Base-by-base conservation (phyloP, 2,329 filamentous ascomycete genomes). In the Chaetomiaceae sp. region DNA sequence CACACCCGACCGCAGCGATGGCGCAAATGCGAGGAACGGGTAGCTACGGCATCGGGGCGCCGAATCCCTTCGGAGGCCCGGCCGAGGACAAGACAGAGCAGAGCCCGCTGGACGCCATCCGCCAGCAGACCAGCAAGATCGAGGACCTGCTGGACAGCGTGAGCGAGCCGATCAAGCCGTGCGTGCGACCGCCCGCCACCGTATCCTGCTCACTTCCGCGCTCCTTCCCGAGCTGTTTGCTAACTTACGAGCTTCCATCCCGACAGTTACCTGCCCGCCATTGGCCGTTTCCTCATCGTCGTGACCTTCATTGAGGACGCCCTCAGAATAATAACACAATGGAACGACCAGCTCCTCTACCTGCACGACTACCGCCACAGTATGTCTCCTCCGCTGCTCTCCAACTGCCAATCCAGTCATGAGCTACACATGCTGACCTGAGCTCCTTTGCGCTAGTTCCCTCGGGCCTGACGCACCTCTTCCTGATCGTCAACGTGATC, bases 241-340 rank as follows among this genome's bases (percentile, higher is more conserved):
- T 63, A 45, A 62, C 64, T 33, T 39, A 10, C 7, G 32, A 10
- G 14, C 4, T 9, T 14, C 15, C 20, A 36, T 8, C 12, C 53
- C 51, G 49, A 61, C 64, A 95, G 90, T 54, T 94, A 95, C 65
- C 78, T 98, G 36, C 93, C 93, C 49, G 88, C 88, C 56, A 91
- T 98, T 72, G 93, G 93, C 57, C 88, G 93, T 57, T 97, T 97
- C 69, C 71, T 98, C 58, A 98, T 98, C 59, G 93, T 98, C 47
- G 93, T 97, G 44, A 98, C 93, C 52, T 98, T 98, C 72, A 76
- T 98, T 59, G 93, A 98, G 70, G 93, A 98, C 73, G 88, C 90
- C 40, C 74, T 98, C 53, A 82, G 93, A 65, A 98, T 98, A 69
- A 75, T 97, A 60, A 98, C 93, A 58, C 93, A 98, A 81, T 98